Percentiles rank a stretch among this genome's conserved stretches.
Conservation (phyloP, 1,284 basidiomycete genomes). For the Gymnopus androsaceus region DNA sequence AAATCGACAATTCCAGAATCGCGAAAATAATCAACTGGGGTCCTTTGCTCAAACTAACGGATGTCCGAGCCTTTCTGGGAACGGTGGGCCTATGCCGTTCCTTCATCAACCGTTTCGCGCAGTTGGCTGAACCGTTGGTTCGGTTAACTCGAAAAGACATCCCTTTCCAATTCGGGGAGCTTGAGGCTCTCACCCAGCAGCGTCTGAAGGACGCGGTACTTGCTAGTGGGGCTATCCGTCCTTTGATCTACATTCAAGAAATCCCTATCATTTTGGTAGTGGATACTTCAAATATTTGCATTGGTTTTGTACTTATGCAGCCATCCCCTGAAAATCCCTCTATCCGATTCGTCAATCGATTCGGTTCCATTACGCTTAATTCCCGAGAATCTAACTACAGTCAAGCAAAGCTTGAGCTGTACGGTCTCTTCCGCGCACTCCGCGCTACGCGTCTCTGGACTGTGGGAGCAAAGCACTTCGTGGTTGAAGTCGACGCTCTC, state of each 20-base stretch:
- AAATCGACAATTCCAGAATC: conserved; percentile 26
- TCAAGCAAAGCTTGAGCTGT: conserved; percentile 37
- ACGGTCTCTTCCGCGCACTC: conserved; percentile 33
- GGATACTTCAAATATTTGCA: conserved; percentile 34
- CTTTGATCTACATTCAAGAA: conserved; percentile 33
- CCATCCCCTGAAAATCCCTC: conserved; percentile 14
- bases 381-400: conserved; percentile 32
- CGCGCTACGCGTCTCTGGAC: too few relatives aligned
- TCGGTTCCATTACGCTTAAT: conserved; percentile 31
- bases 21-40: conserved; percentile 27
- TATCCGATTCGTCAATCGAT: conserved; percentile 22
- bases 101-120: too few relatives aligned
- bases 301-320: conserved; percentile 36
- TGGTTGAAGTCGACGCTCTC: too few relatives aligned
- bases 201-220: conserved; percentile 30
- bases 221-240: conserved; percentile 23
- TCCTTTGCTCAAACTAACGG: conserved; percentile 22
- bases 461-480: too few relatives aligned
- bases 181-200: conserved; percentile 25
- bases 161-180: conserved; percentile 25
- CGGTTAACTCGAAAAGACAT: conserved; percentile 30
- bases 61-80: conserved; percentile 30
- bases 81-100: too few relatives aligned
- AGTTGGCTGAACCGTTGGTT: too few relatives aligned
- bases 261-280: conserved; percentile 36